These are phyloP conservation scores for Mortierella antarctica DNA, from an alignment of 192 early-diverging fungal species.

Conservation along the genomic window DNA sequence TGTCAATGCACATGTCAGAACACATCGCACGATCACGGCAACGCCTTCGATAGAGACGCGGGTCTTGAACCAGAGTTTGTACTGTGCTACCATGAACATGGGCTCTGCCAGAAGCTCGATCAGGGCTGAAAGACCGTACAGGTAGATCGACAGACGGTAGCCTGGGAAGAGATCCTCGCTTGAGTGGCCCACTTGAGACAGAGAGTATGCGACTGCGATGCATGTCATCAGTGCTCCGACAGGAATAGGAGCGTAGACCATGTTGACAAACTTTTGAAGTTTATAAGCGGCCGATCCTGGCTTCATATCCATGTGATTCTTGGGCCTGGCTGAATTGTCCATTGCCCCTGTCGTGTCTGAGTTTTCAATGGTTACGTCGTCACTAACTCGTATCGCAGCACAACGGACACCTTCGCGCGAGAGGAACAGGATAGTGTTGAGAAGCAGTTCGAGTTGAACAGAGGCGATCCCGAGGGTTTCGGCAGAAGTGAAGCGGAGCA, in stretches of 20 bases:
- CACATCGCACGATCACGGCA: constrained; percentile 81
- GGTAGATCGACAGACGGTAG: constrained; percentile 63
- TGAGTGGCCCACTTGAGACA: constrained; percentile 50
- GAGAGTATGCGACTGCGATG: constrained; percentile 64
- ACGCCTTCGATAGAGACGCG: constrained; percentile 86
- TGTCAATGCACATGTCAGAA: constrained; percentile 73
- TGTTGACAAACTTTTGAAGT: constrained; percentile 74
- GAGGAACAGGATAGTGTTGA: constrained; percentile 92
- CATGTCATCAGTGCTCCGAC: constrained; percentile 70
- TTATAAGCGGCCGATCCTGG: constrained; percentile 33
- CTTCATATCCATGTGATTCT: background rate
- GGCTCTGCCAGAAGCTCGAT: constrained; percentile 90
- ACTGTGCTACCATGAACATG: constrained; percentile 79
- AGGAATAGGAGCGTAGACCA: constrained; percentile 76
- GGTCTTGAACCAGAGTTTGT: constrained; percentile 77
- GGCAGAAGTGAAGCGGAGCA: constrained; percentile 76
- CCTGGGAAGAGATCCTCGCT: constrained; percentile 50
- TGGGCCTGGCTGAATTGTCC: constrained; percentile 28
- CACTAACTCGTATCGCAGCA: constrained; percentile 71
- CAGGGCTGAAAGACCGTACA: constrained; percentile 82
- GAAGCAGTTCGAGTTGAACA: constrained; percentile 85
- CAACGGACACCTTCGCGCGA: constrained; percentile 85
- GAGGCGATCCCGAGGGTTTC: constrained; percentile 85
- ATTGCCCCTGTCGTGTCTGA: constrained; percentile 1
- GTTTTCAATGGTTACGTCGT: constrained; percentile 10